These are phyloP conservation scores for Colletotrichum magnum DNA, from an alignment of 2,329 filamentous ascomycete species.

Conservation along the genomic window DNA sequence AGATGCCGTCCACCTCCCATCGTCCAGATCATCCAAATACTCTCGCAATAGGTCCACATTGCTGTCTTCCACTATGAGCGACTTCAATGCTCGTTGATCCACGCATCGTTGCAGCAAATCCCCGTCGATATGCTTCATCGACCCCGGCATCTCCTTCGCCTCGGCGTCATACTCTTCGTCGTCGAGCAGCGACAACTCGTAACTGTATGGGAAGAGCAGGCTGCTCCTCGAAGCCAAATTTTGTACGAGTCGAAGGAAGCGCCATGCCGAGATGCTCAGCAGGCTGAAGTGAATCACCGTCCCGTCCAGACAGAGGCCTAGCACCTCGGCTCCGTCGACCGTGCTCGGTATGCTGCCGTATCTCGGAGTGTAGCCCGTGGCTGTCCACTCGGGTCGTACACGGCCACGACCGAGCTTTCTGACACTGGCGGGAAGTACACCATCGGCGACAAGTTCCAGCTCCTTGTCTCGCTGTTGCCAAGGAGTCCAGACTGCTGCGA, in stretches of 20 bases:
- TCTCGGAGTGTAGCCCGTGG: constrained; percentile 49
- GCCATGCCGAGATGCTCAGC: constrained; percentile 73
- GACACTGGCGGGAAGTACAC: constrained; percentile 68
- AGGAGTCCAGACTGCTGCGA: constrained; percentile 67
- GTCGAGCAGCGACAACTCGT: constrained; percentile 45
- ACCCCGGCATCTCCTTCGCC: constrained; percentile 56
- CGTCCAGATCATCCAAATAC: constrained; percentile 65
- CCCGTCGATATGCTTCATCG: constrained; percentile 76
- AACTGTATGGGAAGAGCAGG: constrained; percentile 64
- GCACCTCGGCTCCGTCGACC: constrained; percentile 63
- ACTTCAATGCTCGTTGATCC: constrained; percentile 60
- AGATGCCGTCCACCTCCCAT: constrained; percentile 55
- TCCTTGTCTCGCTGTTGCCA: constrained; percentile 56
- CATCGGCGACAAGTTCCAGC: constrained; percentile 67
- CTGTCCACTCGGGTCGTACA: constrained; percentile 67
- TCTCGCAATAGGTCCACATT: constrained; percentile 59
- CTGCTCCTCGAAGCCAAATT: constrained; percentile 70
- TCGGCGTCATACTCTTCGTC: constrained; percentile 50
- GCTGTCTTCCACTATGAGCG: constrained; percentile 52
- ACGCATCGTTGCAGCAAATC: constrained; percentile 73
- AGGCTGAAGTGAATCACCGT: constrained; percentile 79
- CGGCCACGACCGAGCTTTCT: constrained; percentile 67
- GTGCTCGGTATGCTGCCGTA: constrained; percentile 61
- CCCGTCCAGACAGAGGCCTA: constrained; percentile 79
- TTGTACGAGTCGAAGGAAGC: constrained; percentile 80